phyloP scores from a whole-genome alignment of 768 basidiomycete genomes.

The Phallus indusiatus region DNA sequence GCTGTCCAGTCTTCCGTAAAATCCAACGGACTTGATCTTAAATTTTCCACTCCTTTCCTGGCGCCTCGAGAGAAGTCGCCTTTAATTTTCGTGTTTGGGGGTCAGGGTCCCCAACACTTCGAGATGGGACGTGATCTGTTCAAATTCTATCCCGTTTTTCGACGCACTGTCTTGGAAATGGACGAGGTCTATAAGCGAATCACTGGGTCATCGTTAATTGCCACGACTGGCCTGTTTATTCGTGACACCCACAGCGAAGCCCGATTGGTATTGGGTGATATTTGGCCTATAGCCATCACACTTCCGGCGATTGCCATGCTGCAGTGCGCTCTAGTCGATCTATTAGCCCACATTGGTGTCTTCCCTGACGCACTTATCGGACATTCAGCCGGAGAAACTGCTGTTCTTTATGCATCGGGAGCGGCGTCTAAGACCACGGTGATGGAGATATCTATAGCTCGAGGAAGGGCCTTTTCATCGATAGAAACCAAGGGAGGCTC shows the following conservation, averaged over 20 bases:
- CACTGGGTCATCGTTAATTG: constrained; percentile 28
- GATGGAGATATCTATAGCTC: constrained; percentile 28
- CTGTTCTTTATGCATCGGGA: constrained; percentile 10
- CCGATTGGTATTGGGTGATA: background rate
- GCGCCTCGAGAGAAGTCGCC: constrained; percentile 22
- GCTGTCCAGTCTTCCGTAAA: background rate
- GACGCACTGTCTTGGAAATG: constrained; percentile 9
- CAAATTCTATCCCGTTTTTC: constrained; percentile 4
- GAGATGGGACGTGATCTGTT: constrained; percentile 11
- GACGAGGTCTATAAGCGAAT: constrained; percentile 15
- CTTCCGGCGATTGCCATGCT: constrained; percentile 10
- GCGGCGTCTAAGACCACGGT: constrained; percentile 8
- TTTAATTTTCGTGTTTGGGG: constrained; percentile 18
- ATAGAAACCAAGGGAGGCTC: constrained; percentile 27
- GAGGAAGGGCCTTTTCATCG: constrained; percentile 27
- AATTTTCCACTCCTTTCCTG: constrained; percentile 22
- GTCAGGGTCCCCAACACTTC: constrained; percentile 13
- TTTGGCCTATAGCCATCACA: constrained; percentile 10
- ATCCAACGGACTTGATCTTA: constrained; percentile 9
- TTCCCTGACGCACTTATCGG: constrained; percentile 5
- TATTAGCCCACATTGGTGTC: constrained; percentile 5
- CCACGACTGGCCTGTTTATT: constrained; percentile 28
- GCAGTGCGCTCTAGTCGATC: constrained; percentile 8
- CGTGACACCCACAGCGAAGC: background rate
- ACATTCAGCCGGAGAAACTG: constrained; percentile 11